Evolutionary conservation across 208 protist genomes (phyloP), one percentile per base, ranked within the genome.

Genomic region (Trypanosoma melophagium): DNA sequence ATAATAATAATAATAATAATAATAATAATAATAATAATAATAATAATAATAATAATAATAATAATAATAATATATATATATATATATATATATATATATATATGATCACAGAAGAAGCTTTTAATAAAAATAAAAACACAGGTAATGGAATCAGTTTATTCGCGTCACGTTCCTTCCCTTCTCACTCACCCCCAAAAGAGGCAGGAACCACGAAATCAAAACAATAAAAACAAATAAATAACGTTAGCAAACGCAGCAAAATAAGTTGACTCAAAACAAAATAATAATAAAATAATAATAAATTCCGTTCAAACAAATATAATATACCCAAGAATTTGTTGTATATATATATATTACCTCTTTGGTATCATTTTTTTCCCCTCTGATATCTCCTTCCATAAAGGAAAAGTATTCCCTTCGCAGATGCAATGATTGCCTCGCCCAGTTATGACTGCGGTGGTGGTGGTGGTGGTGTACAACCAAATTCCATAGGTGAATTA

Each of bases 391-490:
- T 35, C 28, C 28, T 35, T 35, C 28, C 5, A 35, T 5, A 35
- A 35, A 35, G 28, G 28, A 35, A 35, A 35, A 35, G 5, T 35
- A 35, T 35, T 35, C 5, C 28, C 19, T 31, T 55, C 24, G 2
- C 12, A 54, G 42, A 47, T 35, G 42, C 17, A 41, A 21, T 49
- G 66, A 35, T 25, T 0, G 40, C 41, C 65, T 35, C 28, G 28
- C 28, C 28, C 28, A 35, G 28, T 35, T 1, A 7, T 35, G 28
- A 35, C 28, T 35, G 28, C 3, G 16, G 75, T 81, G 21, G 69
- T 61, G 76, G 83, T 83, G 56, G 64, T 19, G 80, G 80, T 24
- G 85, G 77, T 14, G 84, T 87, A 58, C 69, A 58, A 35, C 79
- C 77, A 64, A 85, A 76, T 25, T 71, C 56, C 31, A 42, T 49